Percentiles rank a stretch among this genome's conserved stretches.
These are phyloP conservation scores for Silene noctiflora DNA, from an alignment of 179 eudicot genomes.

Conservation along the genomic window DNA sequence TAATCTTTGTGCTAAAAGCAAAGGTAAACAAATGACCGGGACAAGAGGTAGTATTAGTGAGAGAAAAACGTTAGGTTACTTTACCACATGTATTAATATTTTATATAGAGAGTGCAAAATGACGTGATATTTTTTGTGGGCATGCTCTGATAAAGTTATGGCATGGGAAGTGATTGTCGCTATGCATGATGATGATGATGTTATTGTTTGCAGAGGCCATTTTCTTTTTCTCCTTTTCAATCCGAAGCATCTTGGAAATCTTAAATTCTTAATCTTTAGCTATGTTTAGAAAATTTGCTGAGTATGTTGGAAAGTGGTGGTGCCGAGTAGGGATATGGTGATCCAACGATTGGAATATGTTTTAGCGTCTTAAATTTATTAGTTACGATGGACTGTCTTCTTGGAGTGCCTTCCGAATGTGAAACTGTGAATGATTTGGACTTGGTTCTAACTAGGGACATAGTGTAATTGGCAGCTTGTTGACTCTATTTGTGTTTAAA, in stretches of 20 bases:
- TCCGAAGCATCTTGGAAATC: background rate
- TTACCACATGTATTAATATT: background rate
- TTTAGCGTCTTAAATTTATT: background rate
- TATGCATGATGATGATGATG: background rate
- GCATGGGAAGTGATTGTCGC: background rate
- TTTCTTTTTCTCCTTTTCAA: background rate
- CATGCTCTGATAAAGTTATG: background rate
- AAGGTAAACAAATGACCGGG: too few species aligned
- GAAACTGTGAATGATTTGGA: too few species aligned
- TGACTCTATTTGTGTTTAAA: background rate
- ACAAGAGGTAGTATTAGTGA: background rate
- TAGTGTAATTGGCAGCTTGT: background rate
- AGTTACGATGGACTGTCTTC: background rate
- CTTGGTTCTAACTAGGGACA: too few species aligned
- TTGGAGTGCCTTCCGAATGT: background rate
- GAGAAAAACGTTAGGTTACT: background rate
- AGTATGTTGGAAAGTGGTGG: too few species aligned
- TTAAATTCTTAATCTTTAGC: too few species aligned
- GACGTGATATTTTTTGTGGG: background rate
- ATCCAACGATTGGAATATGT: background rate
- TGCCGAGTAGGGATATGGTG: background rate
- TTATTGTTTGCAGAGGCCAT: background rate
- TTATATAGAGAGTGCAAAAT: background rate
- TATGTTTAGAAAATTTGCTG: background rate
- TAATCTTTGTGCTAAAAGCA: too few species aligned